A percentile compares a stretch with the other conserved stretches of the same genome.
Evolutionary conservation across 371 early-diverging fungal genomes (phyloP).

Genomic region (Hamiltosporidium tvaerminnensis): DNA sequence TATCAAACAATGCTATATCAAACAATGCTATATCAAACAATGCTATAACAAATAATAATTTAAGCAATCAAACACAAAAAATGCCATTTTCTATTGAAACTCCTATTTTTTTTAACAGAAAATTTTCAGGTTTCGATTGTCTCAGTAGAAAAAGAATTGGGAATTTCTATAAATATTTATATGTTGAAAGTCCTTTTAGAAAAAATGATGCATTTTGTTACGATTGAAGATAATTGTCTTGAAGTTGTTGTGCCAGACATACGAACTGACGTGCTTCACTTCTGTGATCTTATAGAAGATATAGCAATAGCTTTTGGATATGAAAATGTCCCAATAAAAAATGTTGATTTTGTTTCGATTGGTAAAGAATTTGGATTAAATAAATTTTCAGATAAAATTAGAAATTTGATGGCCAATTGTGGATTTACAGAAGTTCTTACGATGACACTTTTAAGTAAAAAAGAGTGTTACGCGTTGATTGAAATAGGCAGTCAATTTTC

Average conservation of each 20-base stretch:
- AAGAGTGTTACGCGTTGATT: too few relatives aligned
- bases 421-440: slow-evolving; percentile 80
- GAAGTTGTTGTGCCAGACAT: slow-evolving; percentile 71
- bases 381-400: slow-evolving; percentile 70
- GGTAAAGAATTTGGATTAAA: slow-evolving; percentile 75
- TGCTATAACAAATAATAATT: too few relatives aligned
- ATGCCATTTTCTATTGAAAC: too few relatives aligned
- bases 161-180: slow-evolving; percentile 15
- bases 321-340: slow-evolving; percentile 70
- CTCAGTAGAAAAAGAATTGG: slow-evolving; percentile 30
- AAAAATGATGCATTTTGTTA: slow-evolving; percentile 53
- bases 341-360: slow-evolving; percentile 65
- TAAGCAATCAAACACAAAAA: too few relatives aligned
- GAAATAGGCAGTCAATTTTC: too few relatives aligned
- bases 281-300: slow-evolving; percentile 94
- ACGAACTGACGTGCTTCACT: slow-evolving; percentile 83
- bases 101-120: background rate
- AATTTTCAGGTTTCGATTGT: slow-evolving; percentile 11
- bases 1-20: too few relatives aligned
- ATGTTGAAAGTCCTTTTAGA: slow-evolving; percentile 19
- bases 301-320: slow-evolving; percentile 94
- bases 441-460: too few relatives aligned
- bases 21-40: too few relatives aligned
- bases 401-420: slow-evolving; percentile 70
- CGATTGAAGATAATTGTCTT: slow-evolving; percentile 56